Conservation (phyloP, 352 stramenopile species). For the Globisporangium cylindrosporum region DNA sequence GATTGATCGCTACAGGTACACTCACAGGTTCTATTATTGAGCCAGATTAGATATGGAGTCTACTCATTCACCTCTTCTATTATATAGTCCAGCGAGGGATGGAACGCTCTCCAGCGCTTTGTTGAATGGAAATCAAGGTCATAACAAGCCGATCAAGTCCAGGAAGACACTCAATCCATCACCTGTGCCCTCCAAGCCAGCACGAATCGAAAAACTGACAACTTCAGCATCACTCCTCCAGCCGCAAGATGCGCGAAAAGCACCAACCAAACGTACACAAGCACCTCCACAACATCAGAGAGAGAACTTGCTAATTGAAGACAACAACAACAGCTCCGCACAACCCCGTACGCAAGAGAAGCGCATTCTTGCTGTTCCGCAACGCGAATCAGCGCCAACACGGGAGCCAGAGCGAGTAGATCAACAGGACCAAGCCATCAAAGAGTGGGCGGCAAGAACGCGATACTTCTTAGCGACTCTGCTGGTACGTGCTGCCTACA, state of each 20-base stretch:
- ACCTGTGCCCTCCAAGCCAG: neutral
- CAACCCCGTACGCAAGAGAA: neutral
- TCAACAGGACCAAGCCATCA: conserved; percentile 2
- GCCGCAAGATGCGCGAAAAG: no score
- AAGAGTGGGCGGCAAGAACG: conserved; percentile 1
- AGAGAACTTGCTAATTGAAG: no score
- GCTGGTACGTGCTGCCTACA: neutral
- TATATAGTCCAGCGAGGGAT: neutral
- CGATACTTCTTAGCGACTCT: neutral
- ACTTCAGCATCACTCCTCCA: neutral
- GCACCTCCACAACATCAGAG: no score
- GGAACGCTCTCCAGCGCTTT: neutral
- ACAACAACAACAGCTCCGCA: no score
- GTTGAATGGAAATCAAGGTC: neutral
- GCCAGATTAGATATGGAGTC: no score
- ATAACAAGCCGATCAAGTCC: neutral
- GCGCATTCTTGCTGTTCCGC: neutral
- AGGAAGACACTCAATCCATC: neutral
- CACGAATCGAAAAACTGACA: conserved; percentile 5
- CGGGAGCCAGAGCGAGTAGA: neutral
- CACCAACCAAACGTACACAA: no score
- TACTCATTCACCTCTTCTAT: no score
- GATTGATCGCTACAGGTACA: neutral
- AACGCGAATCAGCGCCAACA: neutral
- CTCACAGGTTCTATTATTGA: neutral